Conservation (phyloP, 1,139 yeast genomes). For the Kazachstania sp. region DNA sequence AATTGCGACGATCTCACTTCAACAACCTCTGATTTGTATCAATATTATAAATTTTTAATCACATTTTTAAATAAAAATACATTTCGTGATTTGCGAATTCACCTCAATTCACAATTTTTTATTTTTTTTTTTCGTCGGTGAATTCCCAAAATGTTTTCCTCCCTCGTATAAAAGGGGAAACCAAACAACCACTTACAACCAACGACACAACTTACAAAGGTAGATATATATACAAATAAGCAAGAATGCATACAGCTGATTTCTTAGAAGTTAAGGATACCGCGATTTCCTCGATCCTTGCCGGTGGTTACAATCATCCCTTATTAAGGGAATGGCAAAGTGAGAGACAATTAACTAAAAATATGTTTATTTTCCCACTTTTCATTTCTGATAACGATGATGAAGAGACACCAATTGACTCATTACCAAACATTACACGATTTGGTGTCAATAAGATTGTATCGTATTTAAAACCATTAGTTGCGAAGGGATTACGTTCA, state of each 20-base stretch:
- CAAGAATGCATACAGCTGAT: conserved; percentile 51
- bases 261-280: conserved; percentile 52
- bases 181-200: too few relatives aligned
- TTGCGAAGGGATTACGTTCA: conserved; percentile 72
- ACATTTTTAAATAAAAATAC: too few relatives aligned
- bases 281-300: conserved; percentile 66
- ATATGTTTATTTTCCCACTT: conserved; percentile 88
- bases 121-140: too few relatives aligned
- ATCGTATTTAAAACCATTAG: conserved; percentile 61
- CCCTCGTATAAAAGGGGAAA: too few relatives aligned
- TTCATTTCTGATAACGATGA: conserved; percentile 77
- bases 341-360: conserved; percentile 71
- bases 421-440: conserved; percentile 82
- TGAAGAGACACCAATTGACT: conserved; percentile 63
- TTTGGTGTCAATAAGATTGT: conserved; percentile 75
- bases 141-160: too few relatives aligned
- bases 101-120: too few relatives aligned
- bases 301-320: conserved; percentile 93
- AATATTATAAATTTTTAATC: too few relatives aligned
- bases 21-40: neutral
- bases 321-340: conserved; percentile 86
- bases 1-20: neutral
- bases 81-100: too few relatives aligned
- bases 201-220: neutral
- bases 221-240: neutral